A percentile compares a stretch with the other conserved stretches of the same genome.
These are phyloP conservation scores for Cladosporium sp. DNA, from an alignment of 2,329 filamentous ascomycete genomes.

Conservation along the genomic window DNA sequence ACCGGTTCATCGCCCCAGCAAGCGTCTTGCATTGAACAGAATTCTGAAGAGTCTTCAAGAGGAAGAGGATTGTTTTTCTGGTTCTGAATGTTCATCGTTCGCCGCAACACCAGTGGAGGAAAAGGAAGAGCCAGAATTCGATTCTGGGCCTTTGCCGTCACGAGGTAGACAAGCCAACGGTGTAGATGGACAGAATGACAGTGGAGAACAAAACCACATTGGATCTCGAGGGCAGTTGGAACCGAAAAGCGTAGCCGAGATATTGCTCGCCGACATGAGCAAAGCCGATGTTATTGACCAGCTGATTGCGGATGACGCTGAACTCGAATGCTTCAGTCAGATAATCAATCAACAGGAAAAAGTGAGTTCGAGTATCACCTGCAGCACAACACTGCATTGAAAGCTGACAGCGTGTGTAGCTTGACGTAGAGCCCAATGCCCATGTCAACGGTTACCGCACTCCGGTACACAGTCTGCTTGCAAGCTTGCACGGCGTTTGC, in stretches of 20 bases:
- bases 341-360: not conserved
- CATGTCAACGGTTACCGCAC: not conserved
- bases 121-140: not conserved
- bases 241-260: not conserved
- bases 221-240: not conserved
- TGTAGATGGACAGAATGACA: no score
- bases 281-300: not conserved
- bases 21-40: not conserved
- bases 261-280: not conserved
- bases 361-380: not conserved
- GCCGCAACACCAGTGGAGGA: not conserved
- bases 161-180: not conserved
- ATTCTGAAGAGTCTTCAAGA: not conserved
- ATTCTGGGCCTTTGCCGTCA: not conserved
- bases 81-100: slow-evolving; percentile 1
- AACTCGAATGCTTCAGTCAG: not conserved
- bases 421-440: not conserved
- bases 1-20: not conserved
- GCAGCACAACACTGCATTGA: not conserved
- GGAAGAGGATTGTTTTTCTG: not conserved
- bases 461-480: no score
- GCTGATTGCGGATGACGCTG: not conserved
- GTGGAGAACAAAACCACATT: not conserved
- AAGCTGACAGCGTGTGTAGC: not conserved
- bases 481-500: not conserved